These are phyloP conservation scores for Xylariaceae sp. DNA, from an alignment of 2,329 filamentous ascomycete species.

Conservation along the genomic window DNA sequence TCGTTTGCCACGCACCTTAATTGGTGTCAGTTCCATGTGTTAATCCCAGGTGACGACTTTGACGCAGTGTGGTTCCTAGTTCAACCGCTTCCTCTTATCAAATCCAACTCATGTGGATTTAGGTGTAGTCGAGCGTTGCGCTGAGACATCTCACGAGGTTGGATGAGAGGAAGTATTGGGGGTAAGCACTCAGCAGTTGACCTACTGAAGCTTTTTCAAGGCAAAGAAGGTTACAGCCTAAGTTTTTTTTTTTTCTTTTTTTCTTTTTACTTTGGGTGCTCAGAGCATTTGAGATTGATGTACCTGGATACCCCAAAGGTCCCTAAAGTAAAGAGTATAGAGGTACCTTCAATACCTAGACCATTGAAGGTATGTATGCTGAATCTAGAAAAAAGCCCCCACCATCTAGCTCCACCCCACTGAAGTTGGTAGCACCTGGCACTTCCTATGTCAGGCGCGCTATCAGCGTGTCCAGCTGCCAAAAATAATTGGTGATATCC, in stretches of 20 bases:
- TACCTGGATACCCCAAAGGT: no score
- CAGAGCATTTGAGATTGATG: no score
- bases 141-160: background rate
- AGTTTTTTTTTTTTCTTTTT: no score
- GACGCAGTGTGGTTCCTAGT: background rate
- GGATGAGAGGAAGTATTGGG: background rate
- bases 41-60: background rate
- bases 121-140: background rate
- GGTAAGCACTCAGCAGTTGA: background rate
- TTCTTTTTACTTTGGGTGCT: background rate
- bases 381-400: no score
- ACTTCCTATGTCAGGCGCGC: slow-evolving; percentile 20
- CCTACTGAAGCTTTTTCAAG: background rate
- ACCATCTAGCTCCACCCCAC: background rate
- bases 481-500: background rate
- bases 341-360: no score
- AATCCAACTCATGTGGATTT: background rate
- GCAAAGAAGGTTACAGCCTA: no score
- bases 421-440: slow-evolving; percentile 10
- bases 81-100: background rate
- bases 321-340: no score
- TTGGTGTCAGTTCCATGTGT: slow-evolving; percentile 56
- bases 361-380: no score
- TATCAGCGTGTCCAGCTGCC: slow-evolving; percentile 14
- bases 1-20: no score